Evolutionary conservation across 176 grass and related monocot species (phyloP), one percentile per base, ranked within the genome.

Genomic region (Phoenix dactylifera): DNA sequence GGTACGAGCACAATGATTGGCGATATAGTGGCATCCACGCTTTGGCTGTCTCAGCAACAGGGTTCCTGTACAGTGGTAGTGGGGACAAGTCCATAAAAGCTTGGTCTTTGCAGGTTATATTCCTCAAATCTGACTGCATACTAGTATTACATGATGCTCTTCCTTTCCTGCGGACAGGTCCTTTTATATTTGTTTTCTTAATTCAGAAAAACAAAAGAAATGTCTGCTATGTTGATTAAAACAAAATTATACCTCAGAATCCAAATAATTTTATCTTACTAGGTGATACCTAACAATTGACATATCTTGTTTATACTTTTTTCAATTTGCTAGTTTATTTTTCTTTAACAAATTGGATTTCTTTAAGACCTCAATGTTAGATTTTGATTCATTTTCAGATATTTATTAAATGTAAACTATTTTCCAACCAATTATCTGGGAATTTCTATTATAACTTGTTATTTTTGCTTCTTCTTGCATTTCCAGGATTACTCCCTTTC

Each of bases 1-100:
- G 93, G 93, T 91, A 97, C 60, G 93, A 91, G 74, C 60, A 85
- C 59, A 78, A 91, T 64, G 87, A 91, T 73, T 97, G 92, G 87
- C 76, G 89, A 9, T 97, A 81, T 69, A 83, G 81, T 63, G 87
- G 87, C 50, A 39, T 97, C 63, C 84, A 97, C 52, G 91, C 74
- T 19, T 77, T 97, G 78, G 84, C 87, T 77, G 67, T 97, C 70
- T 91, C 84, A 67, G 76, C 58, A 73, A 72, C 84, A 17, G 75
- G 87, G 65, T 80, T 67, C 69, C 78, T 97, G 54, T 97, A 97
- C 52, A 88, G 68, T 65, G 92, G 84, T 57, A 78, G 92, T 66
- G 89, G 76, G 72, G 84, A 97, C 66, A 97, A 85, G 61, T 85
- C 84, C 70, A 85, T 97, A 51, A 97, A 97, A 76, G 92, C 81